phyloP scores from a whole-genome alignment of 2,329 filamentous ascomycete species.

The Paradendryphiella salina region DNA sequence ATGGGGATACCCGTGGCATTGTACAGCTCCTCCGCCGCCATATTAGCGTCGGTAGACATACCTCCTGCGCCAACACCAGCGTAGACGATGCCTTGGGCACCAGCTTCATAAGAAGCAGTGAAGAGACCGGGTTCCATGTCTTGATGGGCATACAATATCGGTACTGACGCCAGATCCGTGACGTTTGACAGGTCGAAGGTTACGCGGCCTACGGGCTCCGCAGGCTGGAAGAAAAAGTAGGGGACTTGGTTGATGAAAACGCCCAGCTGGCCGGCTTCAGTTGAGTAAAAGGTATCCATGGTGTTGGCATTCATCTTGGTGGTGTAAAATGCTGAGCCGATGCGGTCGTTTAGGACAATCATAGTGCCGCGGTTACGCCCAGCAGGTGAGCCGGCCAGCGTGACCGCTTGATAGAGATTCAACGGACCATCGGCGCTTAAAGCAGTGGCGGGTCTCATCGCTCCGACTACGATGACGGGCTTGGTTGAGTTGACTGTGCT shows the following conservation, averaged over 20 bases:
- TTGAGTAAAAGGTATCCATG: conserved; percentile 64
- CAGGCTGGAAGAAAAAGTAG: conserved; percentile 62
- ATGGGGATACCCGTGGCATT: conserved; percentile 55
- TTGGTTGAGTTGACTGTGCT: conserved; percentile 61
- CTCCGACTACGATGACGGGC: conserved; percentile 63
- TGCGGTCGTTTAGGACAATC: conserved; percentile 65
- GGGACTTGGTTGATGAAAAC: conserved; percentile 62
- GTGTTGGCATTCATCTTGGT: conserved; percentile 67
- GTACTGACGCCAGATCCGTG: conserved; percentile 59
- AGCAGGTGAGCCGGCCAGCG: conserved; percentile 54
- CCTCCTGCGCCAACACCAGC: conserved; percentile 61
- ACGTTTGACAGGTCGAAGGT: conserved; percentile 46
- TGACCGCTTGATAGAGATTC: conserved; percentile 64
- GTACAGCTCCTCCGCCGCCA: conserved; percentile 51
- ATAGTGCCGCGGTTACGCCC: conserved; percentile 60
- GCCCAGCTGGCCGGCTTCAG: conserved; percentile 60
- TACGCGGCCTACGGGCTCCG: conserved; percentile 51
- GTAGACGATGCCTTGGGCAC: conserved; percentile 59
- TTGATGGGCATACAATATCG: conserved; percentile 61
- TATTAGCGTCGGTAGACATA: conserved; percentile 35
- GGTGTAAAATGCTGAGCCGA: conserved; percentile 60
- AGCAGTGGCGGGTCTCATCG: conserved; percentile 66
- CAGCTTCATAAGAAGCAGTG: conserved; percentile 53
- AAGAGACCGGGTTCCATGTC: conserved; percentile 56
- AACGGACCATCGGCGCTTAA: conserved; percentile 65